Evolutionary conservation across 2,329 filamentous ascomycete genomes (phyloP).

Genomic region (Calonectria naviculata): DNA sequence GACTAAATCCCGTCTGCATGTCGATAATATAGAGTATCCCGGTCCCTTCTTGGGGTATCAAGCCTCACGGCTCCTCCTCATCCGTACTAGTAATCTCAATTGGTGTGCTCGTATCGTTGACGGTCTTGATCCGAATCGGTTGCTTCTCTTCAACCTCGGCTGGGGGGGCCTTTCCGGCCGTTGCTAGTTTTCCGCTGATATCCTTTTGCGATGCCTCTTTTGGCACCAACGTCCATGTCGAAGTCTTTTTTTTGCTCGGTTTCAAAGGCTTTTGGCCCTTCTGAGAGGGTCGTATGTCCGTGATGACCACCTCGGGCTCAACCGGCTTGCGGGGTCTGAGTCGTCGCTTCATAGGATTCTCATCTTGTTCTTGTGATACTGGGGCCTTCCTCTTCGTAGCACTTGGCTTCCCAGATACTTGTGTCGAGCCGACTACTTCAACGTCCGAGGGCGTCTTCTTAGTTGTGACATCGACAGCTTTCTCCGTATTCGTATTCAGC

Average conservation of each 20-base stretch:
- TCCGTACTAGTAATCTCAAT: constrained; percentile 32
- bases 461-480: neutral
- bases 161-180: neutral
- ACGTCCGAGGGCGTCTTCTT: neutral
- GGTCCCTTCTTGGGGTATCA: neutral
- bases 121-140: constrained; percentile 19
- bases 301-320: constrained; percentile 12
- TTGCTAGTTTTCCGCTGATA: neutral
- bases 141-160: constrained; percentile 17
- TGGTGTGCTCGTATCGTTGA: constrained; percentile 20
- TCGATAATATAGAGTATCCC: constrained; percentile 1
- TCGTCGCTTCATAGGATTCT: constrained; percentile 30
- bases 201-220: neutral
- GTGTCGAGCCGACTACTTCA: neutral
- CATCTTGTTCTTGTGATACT: constrained; percentile 15
- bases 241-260: constrained; percentile 16
- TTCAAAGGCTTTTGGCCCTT: constrained; percentile 14
- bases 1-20: constrained; percentile 4
- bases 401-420: neutral
- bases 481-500: neutral
- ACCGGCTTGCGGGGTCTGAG: constrained; percentile 34
- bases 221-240: constrained; percentile 6
- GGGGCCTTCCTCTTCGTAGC: neutral
- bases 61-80: constrained; percentile 30
- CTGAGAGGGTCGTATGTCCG: constrained; percentile 18